Evolutionary conservation across 2,329 filamentous ascomycete genomes (phyloP).

Genomic region (Fusarium odoratissimum): DNA sequence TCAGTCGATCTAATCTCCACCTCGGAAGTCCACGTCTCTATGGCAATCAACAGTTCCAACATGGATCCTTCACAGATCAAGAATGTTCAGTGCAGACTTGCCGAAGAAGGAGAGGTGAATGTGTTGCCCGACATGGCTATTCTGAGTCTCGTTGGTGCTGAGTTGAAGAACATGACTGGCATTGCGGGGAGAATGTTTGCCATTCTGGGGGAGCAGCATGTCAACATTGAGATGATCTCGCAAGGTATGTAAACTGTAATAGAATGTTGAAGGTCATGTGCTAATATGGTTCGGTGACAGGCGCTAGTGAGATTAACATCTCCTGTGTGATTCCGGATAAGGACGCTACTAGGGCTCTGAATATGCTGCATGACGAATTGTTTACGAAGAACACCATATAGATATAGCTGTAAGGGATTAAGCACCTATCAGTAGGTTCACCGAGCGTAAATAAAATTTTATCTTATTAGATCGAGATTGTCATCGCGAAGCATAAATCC

Average conservation of each 20-base stretch:
- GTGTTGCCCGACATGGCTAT: not conserved
- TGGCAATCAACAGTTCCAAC: not conserved
- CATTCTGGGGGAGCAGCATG: not conserved
- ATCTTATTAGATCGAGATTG: not conserved
- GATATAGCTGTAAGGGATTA: not conserved
- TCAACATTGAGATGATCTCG: not conserved
- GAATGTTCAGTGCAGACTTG: not conserved
- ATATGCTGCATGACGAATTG: not conserved
- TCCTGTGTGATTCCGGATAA: not conserved
- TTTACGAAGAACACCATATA: not conserved
- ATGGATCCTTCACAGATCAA: not conserved
- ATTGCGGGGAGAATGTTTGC: not conserved
- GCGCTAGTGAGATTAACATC: not conserved
- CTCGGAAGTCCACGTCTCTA: not conserved
- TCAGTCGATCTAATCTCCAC: not conserved
- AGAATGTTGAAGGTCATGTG: fast-evolving
- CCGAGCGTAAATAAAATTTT: too few relatives aligned
- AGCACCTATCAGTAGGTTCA: too few relatives aligned
- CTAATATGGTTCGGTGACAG: not conserved
- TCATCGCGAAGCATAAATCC: not conserved
- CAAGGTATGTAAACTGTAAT: not conserved
- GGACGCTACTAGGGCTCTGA: not conserved
- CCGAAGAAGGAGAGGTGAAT: not conserved
- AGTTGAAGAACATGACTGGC: not conserved
- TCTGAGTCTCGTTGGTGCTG: not conserved